Conservation (phyloP, 2,329 filamentous ascomycete species). For the Penicillium sp. region DNA sequence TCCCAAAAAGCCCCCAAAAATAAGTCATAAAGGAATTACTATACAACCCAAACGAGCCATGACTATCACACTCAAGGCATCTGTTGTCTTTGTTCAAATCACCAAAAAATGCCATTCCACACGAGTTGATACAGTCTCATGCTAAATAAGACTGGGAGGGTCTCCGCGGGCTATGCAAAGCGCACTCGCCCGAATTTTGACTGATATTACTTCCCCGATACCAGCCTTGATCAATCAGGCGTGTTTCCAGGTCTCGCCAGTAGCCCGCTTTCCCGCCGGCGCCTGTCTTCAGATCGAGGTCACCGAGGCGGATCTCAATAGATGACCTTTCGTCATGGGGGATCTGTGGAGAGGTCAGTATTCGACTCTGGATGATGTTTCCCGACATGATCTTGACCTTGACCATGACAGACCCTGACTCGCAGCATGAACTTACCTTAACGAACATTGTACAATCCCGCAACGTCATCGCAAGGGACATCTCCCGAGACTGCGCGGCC, state of each 20-base stretch:
- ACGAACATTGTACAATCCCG: conserved; percentile 70
- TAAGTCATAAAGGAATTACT: neutral
- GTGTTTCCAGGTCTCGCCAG: conserved; percentile 57
- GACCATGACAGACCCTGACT: neutral
- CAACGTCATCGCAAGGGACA: conserved; percentile 67
- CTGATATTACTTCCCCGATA: conserved; percentile 45
- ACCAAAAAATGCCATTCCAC: neutral
- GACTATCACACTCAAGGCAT: neutral
- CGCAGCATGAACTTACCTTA: conserved; percentile 39
- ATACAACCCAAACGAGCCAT: neutral
- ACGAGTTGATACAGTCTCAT: neutral
- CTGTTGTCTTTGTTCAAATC: neutral
- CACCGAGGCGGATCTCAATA: conserved; percentile 53
- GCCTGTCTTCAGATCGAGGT: conserved; percentile 68
- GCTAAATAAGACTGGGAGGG: neutral
- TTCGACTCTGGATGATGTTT: neutral
- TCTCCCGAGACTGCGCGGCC: conserved; percentile 36
- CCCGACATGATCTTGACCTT: neutral
- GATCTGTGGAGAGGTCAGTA: conserved; percentile 22
- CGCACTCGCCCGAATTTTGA: conserved; percentile 26
- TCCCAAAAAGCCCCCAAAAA: neutral
- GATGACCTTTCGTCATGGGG: conserved; percentile 25
- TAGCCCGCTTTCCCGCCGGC: conserved; percentile 55
- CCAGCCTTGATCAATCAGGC: conserved; percentile 59
- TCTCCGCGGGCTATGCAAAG: conserved; percentile 19